Evolutionary conservation across 306 rosid species (phyloP).

Genomic region (Vigna nakashimae): DNA sequence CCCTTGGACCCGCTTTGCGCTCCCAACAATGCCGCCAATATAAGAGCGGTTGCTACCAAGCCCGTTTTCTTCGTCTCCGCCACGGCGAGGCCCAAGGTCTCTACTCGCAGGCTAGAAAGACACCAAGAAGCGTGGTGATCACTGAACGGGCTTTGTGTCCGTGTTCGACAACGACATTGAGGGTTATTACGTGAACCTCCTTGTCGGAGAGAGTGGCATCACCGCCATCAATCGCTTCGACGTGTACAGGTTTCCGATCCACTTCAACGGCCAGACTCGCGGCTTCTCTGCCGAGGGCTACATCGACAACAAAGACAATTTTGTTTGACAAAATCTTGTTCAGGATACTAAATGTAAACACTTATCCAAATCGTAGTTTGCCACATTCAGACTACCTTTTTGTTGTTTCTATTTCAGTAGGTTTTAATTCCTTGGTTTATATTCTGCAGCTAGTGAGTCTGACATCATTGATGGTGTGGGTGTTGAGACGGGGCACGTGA

Average conservation of each 20-base stretch:
- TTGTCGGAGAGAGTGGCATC: too few relatives aligned
- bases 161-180: too few relatives aligned
- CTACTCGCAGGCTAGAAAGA: slow-evolving; percentile 87
- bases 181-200: too few relatives aligned
- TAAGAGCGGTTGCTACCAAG: not conserved
- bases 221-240: too few relatives aligned
- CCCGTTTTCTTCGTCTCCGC: slow-evolving; percentile 60
- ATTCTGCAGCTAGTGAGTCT: slow-evolving; percentile 80
- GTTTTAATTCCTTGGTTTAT: slow-evolving; percentile 34
- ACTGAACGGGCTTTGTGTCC: too few relatives aligned
- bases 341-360: not conserved
- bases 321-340: not conserved
- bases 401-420: too few relatives aligned
- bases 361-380: too few relatives aligned
- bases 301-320: not conserved
- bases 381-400: not conserved
- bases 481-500: slow-evolving; percentile 86
- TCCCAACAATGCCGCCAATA: not conserved
- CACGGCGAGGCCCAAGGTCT: slow-evolving; percentile 45
- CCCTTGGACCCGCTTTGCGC: not conserved
- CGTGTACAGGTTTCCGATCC: too few relatives aligned
- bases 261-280: too few relatives aligned
- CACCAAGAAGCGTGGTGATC: slow-evolving; percentile 91
- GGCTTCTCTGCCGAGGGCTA: too few relatives aligned
- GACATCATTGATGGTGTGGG: slow-evolving; percentile 87